Evolutionary conservation across 176 grass and related monocot species (phyloP), one percentile per base, ranked within the genome.

Genomic region (Oryza punctata): DNA sequence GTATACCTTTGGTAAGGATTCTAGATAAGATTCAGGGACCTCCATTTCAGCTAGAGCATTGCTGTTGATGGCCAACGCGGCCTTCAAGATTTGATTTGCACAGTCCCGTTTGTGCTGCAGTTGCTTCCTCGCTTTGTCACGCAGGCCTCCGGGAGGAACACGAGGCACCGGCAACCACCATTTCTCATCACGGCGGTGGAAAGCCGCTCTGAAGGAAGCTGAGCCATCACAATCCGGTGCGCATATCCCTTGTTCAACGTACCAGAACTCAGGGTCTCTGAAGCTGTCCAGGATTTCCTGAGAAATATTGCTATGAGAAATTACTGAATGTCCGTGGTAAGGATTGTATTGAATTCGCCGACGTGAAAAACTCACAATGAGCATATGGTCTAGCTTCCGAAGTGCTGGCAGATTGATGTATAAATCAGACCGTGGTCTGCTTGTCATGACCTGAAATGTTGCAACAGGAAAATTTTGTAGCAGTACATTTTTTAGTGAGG

Each of bases 251-350:
- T 99, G 96, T 16, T 99, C 96, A 12, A 92, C 93, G n/a, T 99
- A 99, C 96, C 96, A 99, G 80, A 99, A 99, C 35, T 99, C 96
- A 10, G 93, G 65, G 16, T 91, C 93, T 59, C 25, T 89, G 78
- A 96, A 94, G 83, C 87, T 86, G 35, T 99, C 96, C 49, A 99
- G 35, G 74, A 96, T 93, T 85, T 99, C 96, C 96, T 99, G 79
- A 14, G 23, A 73, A 6, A 81, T 70, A 15, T 21, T 43, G 19
- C 24, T 65, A 7, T 47, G 5, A 69, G 12, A 82, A 57, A 44
- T 5, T 63, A 67, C 43, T 46, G 3, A 7, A 8, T 2, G 65
- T 33, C 11, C 4, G 5, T 18, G 10, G 3, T 33, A 33, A 33
- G 32, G 57, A 13, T 12, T 67, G 72, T 15, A 12, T 30, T 33